phyloP scores from a whole-genome alignment of 2,329 filamentous ascomycete species.

The Elsinoe fawcettii region DNA sequence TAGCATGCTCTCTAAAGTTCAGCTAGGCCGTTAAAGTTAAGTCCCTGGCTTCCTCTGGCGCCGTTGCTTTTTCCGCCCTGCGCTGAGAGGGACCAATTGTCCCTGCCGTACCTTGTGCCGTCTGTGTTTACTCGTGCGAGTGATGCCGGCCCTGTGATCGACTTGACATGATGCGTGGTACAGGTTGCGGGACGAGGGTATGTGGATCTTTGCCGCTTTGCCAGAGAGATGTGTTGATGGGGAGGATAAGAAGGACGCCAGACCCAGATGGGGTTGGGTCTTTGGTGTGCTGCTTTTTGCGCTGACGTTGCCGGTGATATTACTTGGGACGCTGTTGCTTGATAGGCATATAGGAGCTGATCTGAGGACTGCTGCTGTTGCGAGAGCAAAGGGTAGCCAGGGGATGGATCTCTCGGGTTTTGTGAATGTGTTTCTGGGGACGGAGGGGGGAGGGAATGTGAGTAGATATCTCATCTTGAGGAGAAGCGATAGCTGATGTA shows the following conservation, averaged over 20 bases:
- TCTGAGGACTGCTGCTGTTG: too few relatives aligned
- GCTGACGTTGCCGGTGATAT: background rate
- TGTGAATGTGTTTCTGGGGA: slow-evolving; percentile 46
- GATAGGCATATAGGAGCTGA: background rate
- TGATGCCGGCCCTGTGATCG: background rate
- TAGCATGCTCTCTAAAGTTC: background rate
- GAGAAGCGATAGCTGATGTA: background rate
- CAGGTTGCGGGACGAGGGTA: background rate
- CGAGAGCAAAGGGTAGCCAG: background rate
- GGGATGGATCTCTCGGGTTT: slow-evolving; percentile 26
- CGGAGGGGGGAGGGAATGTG: slow-evolving; percentile 33
- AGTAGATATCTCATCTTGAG: background rate
- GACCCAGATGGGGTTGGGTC: background rate
- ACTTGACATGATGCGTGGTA: background rate
- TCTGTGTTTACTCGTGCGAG: background rate
- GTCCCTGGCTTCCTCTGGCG: background rate
- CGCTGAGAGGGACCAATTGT: background rate
- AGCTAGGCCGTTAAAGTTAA: background rate
- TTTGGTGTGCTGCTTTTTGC: background rate
- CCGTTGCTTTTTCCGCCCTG: background rate
- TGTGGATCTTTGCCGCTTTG: background rate
- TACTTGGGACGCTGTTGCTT: background rate
- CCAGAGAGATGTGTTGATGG: too few relatives aligned
- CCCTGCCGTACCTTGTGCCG: background rate
- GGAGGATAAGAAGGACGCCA: background rate